Conservation (phyloP, 352 stramenopile genomes). For the Globisporangium spiculum region DNA sequence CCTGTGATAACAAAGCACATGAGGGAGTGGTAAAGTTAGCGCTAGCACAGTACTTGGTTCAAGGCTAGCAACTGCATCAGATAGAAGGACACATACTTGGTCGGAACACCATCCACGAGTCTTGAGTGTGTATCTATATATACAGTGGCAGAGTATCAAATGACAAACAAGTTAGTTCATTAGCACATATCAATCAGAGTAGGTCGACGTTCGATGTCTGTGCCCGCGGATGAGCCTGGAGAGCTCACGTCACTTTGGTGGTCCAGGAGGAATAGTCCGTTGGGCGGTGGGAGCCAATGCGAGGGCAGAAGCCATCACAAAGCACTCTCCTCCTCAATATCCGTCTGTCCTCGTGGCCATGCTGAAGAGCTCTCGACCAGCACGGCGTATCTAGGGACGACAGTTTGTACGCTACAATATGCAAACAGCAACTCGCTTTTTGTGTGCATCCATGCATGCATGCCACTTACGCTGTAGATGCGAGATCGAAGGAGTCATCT, state of each 20-base stretch:
- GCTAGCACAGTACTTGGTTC: neutral
- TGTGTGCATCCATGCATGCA: conserved; percentile 9
- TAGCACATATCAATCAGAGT: conserved; percentile 1
- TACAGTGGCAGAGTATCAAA: neutral
- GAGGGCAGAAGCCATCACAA: conserved; percentile 2
- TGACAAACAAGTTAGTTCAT: neutral
- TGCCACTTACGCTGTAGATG: conserved; percentile 64
- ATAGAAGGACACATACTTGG: conserved; percentile 36
- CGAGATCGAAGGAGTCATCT: conserved; percentile 52
- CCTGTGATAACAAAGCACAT: conserved; percentile 16
- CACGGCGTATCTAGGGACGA: conserved; percentile 54
- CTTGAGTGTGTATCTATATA: conserved; percentile 37
- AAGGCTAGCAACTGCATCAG: neutral
- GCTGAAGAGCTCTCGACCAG: conserved; percentile 26
- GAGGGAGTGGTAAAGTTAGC: neutral
- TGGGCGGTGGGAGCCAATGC: neutral
- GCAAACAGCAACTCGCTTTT: conserved; percentile 3
- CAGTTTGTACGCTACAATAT: conserved; percentile 28
- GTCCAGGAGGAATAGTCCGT: conserved; percentile 25
- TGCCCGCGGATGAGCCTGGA: conserved; percentile 21
- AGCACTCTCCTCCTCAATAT: conserved; percentile 26
- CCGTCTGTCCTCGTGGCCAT: conserved; percentile 50
- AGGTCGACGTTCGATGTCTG: neutral
- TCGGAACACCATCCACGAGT: conserved; percentile 43
- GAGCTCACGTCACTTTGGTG: conserved; percentile 17